Percentiles rank a stretch among this genome's conserved stretches.
phyloP scores from a whole-genome alignment of 169 alveolate genomes.

The Eimeria acervulina region DNA sequence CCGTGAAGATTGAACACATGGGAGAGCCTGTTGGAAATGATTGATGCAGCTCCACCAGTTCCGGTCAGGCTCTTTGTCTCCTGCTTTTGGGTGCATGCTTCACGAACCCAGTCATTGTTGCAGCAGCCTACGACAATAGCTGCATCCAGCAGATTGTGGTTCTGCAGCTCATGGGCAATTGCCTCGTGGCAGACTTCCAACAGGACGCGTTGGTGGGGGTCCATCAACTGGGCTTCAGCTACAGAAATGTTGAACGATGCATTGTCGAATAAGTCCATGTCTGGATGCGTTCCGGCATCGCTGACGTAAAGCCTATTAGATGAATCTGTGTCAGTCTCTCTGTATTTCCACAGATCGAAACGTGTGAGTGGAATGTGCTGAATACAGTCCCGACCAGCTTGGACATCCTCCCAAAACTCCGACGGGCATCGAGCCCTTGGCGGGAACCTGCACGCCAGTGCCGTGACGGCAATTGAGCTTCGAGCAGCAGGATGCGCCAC shows the following conservation, averaged over 20 bases:
- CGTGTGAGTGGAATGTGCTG: slow-evolving; percentile 86
- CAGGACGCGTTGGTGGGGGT: slow-evolving; percentile 90
- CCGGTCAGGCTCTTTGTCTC: slow-evolving; percentile 80
- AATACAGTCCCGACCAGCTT: slow-evolving; percentile 79
- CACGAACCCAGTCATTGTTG: slow-evolving; percentile 87
- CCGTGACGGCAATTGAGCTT: slow-evolving; percentile 79
- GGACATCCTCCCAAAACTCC: slow-evolving; percentile 83
- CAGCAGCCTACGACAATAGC: slow-evolving; percentile 88
- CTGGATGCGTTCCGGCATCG: slow-evolving; percentile 83
- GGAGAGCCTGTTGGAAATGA: slow-evolving; percentile 87
- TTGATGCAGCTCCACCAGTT: slow-evolving; percentile 87
- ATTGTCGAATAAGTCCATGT: slow-evolving; percentile 85
- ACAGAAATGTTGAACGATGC: slow-evolving; percentile 80
- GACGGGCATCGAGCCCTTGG: slow-evolving; percentile 77
- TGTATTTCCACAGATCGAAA: slow-evolving; percentile 82
- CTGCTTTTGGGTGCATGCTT: slow-evolving; percentile 6
- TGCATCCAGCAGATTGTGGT: background rate
- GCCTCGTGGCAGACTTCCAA: slow-evolving; percentile 86
- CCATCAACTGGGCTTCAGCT: slow-evolving; percentile 86
- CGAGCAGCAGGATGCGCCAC: slow-evolving; percentile 6
- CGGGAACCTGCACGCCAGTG: slow-evolving; percentile 87
- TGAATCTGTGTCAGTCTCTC: slow-evolving; percentile 76
- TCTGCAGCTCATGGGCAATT: background rate
- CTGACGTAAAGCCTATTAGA: slow-evolving; percentile 82
- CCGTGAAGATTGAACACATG: slow-evolving; percentile 85